Evolutionary conservation across 2,329 filamentous ascomycete species (phyloP).

Genomic region (Colletotrichum incanum): DNA sequence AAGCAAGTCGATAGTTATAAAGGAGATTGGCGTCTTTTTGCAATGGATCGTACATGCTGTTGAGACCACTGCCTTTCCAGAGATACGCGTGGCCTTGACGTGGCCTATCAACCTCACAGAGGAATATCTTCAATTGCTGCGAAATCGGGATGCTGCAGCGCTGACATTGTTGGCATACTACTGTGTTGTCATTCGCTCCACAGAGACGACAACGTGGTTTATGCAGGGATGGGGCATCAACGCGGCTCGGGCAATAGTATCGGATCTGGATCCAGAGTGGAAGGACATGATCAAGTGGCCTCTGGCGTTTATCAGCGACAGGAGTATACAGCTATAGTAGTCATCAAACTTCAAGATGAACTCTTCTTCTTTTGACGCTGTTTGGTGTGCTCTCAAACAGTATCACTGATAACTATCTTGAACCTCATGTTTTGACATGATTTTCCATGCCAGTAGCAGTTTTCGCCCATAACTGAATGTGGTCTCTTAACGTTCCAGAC

Average conservation of each 20-base stretch:
- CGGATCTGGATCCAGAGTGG: slow-evolving; percentile 34
- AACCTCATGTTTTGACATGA: neutral
- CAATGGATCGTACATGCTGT: slow-evolving; percentile 36
- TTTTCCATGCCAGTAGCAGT: neutral
- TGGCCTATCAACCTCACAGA: slow-evolving; percentile 47
- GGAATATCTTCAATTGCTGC: slow-evolving; percentile 45
- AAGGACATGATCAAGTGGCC: slow-evolving; percentile 40
- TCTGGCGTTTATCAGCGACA: slow-evolving; percentile 33
- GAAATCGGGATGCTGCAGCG: slow-evolving; percentile 43
- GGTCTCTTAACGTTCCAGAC: neutral
- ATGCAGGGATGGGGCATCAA: slow-evolving; percentile 41
- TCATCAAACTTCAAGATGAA: neutral
- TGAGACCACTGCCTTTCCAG: slow-evolving; percentile 42
- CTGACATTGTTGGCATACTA: slow-evolving; percentile 46
- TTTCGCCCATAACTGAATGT: neutral
- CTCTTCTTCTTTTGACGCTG: neutral
- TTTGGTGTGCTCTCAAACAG: neutral
- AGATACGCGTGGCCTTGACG: slow-evolving; percentile 45
- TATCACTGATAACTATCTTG: no score
- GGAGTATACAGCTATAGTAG: slow-evolving; percentile 29
- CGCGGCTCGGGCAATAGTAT: slow-evolving; percentile 27
- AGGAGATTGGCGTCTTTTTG: slow-evolving; percentile 14
- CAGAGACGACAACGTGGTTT: slow-evolving; percentile 45
- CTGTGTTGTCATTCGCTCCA: slow-evolving; percentile 45
- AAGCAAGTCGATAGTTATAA: slow-evolving; percentile 7